Evolutionary conservation across 805 yeast species (phyloP).

Genomic region (Zygotorulaspora florentina): DNA sequence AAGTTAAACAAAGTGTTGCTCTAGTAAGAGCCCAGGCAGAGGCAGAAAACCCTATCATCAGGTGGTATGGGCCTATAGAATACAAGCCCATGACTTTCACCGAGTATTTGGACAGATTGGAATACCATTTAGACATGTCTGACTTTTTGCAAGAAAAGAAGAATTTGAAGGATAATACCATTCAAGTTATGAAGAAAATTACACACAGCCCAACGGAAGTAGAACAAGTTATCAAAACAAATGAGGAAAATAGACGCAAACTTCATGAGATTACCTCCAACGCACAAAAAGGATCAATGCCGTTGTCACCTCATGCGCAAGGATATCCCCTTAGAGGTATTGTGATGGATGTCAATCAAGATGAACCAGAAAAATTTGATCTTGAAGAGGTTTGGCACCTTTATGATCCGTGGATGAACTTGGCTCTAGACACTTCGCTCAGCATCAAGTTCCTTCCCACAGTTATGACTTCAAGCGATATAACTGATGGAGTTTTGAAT

Average conservation of each 20-base stretch:
- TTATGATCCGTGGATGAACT: constrained; percentile 36
- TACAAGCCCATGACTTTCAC: constrained; percentile 48
- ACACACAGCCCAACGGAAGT: constrained; percentile 18
- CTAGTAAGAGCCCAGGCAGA: constrained; percentile 41
- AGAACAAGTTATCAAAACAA: constrained; percentile 13
- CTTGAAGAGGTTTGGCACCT: constrained; percentile 31
- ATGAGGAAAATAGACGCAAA: constrained; percentile 17
- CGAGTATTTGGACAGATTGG: constrained; percentile 37
- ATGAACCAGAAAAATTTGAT: constrained; percentile 24
- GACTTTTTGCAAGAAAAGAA: constrained; percentile 25
- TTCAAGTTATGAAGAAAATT: constrained; percentile 15
- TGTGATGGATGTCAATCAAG: constrained; percentile 17
- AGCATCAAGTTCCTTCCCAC: constrained; percentile 36
- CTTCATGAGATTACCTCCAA: constrained; percentile 13
- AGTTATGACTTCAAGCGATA: constrained; percentile 14
- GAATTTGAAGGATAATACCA: constrained; percentile 16
- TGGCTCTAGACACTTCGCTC: constrained; percentile 35
- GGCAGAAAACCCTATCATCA: constrained; percentile 44
- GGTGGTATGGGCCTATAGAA: constrained; percentile 67
- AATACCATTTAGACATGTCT: constrained; percentile 30
- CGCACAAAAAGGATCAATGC: constrained; percentile 16
- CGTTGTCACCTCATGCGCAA: constrained; percentile 7
- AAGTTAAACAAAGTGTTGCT: constrained; percentile 37
- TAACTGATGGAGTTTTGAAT: constrained; percentile 2
- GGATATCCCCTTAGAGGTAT: constrained; percentile 20